Evolutionary conservation across 164 flowering plant genomes (phyloP), one percentile per base, ranked within the genome.

Genomic region (Magnolia kwangsiensis): DNA sequence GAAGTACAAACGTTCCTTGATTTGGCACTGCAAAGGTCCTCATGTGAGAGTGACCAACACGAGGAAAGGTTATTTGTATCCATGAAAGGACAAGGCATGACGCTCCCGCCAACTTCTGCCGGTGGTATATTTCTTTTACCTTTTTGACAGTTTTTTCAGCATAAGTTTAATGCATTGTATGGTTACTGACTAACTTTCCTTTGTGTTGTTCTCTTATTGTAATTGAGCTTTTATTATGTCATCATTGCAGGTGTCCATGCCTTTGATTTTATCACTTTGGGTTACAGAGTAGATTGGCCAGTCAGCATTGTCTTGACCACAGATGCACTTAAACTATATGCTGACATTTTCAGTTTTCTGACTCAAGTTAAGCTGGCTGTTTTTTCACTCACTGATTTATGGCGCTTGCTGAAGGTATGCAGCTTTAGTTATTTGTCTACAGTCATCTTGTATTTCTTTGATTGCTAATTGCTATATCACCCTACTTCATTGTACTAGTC

Each of bases 271-370:
- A 71, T 95, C 65, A 96, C 90, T 73, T 81, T 95, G 83, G 99
- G 99, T 71, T 93, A 93, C 77, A 85, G 88, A 78, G 91, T 95
- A 67, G 92, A 93, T 77, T 95, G 98, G 99, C 99, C 98, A 49
- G 81, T 91, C 75, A 89, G 79, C 79, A 89, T 95, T 72, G 81
- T 93, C 73, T 73, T 95, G 86, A 91, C 95, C 24, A 84, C 90
- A 20, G 81, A 69, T 78, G 90, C 96, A 74, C 80, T 95, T 81
- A 81, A 83, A 75, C 87, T 88, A 73, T 95, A 95, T 80, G 86
- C 96, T 71, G 85, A 89, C 16, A 89, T 95, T 72, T n/a, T 95
- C 83, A 92, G 85, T 79, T 93, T 92, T 85, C 83, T 93, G 78
- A 86, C 93, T 78, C 89, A 86, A 86, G 86, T 95, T 78, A 93